phyloP scores from a whole-genome alignment of 257 asterid genomes.

The Dorcoceras hygrometricum region DNA sequence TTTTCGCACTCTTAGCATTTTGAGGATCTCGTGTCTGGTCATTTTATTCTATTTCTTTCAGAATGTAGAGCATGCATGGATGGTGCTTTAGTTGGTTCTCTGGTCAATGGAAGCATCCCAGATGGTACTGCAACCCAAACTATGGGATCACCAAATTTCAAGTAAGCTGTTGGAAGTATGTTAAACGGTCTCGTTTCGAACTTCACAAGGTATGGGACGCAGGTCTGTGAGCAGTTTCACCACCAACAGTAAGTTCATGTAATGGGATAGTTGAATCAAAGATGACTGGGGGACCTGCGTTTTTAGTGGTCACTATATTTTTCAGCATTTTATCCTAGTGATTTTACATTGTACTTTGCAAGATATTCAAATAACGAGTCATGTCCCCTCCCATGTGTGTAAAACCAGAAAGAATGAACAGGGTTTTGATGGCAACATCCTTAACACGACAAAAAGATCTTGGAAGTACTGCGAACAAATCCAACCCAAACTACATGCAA shows the following conservation, averaged over 20 bases:
- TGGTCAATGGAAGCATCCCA: slow-evolving; percentile 34
- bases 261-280: neutral
- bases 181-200: slow-evolving; percentile 40
- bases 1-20: slow-evolving; percentile 37
- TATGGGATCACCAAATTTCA: slow-evolving; percentile 24
- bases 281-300: neutral
- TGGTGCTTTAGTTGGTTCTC: slow-evolving; percentile 47
- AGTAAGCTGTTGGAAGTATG: slow-evolving; percentile 34
- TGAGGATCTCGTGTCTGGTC: slow-evolving; percentile 47
- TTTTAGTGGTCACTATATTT: neutral
- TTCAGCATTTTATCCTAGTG: neutral
- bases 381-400: too few species aligned
- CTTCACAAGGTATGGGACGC: slow-evolving; percentile 42
- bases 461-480: neutral
- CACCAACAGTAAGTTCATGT: slow-evolving; percentile 4
- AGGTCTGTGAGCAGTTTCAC: slow-evolving; percentile 46
- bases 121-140: slow-evolving; percentile 21
- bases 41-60: slow-evolving; percentile 42
- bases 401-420: too few species aligned
- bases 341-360: too few species aligned
- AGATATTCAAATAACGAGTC: too few species aligned
- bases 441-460: too few species aligned
- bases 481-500: neutral
- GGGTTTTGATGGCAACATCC: too few species aligned
- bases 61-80: slow-evolving; percentile 47